Percentiles rank a stretch among this genome's conserved stretches.
Conservation (phyloP, 768 basidiomycete species). For the Gautieria morchelliformis region DNA sequence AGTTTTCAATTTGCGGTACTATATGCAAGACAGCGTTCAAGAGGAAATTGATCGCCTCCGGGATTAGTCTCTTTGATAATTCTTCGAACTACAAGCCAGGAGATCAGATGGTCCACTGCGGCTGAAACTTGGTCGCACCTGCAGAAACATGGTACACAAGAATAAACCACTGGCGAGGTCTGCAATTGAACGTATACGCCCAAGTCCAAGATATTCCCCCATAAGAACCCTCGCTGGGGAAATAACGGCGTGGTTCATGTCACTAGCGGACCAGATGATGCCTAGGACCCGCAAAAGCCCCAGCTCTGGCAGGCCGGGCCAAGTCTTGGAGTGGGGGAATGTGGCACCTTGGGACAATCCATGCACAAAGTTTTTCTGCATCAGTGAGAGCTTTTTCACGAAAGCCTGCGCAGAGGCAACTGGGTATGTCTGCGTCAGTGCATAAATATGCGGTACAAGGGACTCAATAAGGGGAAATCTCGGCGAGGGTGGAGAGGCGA, state of each 20-base stretch:
- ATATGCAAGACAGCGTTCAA: conserved; percentile 63
- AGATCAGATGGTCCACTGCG: not conserved
- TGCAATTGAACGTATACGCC: conserved; percentile 60
- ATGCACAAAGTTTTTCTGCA: conserved; percentile 89
- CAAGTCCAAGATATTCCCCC: conserved; percentile 82
- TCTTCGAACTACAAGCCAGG: conserved; percentile 61
- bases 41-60: conserved; percentile 82
- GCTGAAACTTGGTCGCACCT: conserved; percentile 15
- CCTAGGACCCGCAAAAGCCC: conserved; percentile 73
- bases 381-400: conserved; percentile 71
- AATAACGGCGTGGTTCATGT: conserved; percentile 83
- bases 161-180: conserved; percentile 86
- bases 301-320: conserved; percentile 81
- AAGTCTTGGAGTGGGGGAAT: conserved; percentile 60
- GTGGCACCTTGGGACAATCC: conserved; percentile 67
- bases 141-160: conserved; percentile 66
- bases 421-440: conserved; percentile 75
- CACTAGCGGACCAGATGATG: conserved; percentile 85
- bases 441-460: conserved; percentile 69
- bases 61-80: conserved; percentile 77
- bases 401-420: conserved; percentile 70
- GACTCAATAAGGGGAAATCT: conserved; percentile 49
- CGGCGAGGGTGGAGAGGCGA: conserved; percentile 55
- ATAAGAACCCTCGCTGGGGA: conserved; percentile 82
- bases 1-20: conserved; percentile 43